These are phyloP conservation scores for Poa annua DNA, from an alignment of 176 grass and related monocot genomes.

Conservation along the genomic window DNA sequence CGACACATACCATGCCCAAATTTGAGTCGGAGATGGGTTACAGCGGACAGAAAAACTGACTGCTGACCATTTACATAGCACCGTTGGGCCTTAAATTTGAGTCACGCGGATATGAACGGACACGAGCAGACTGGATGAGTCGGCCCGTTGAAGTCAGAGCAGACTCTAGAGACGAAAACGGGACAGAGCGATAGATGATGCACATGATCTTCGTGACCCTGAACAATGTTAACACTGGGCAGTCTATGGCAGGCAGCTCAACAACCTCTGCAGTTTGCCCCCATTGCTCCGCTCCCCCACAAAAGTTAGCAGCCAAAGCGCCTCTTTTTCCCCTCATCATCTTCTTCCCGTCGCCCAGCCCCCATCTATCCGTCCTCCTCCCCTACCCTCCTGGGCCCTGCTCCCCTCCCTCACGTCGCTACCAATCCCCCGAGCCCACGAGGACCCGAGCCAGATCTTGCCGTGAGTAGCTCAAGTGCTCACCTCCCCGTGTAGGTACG, in stretches of 20 bases:
- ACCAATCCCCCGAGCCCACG: constrained; percentile 2
- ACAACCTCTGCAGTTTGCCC: constrained; percentile 7
- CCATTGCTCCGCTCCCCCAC: constrained; percentile 13
- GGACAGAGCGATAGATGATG: neutral
- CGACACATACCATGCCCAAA: too few species aligned
- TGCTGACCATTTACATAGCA: too few species aligned
- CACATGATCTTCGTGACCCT: neutral
- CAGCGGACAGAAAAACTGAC: too few species aligned
- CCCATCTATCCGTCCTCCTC: neutral
- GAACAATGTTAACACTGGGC: neutral
- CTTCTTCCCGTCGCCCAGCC: neutral
- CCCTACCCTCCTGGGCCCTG: constrained; percentile 8
- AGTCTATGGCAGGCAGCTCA: neutral
- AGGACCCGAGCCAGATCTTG: constrained; percentile 59
- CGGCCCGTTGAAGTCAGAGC: too few species aligned
- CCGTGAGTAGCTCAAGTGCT: constrained; percentile 21
- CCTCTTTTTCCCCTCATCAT: constrained; percentile 14
- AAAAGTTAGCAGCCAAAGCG: constrained; percentile 21
- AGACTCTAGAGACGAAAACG: too few species aligned
- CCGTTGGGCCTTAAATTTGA: too few species aligned
- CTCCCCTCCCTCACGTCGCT: neutral
- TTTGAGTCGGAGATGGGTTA: too few species aligned
- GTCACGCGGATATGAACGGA: too few species aligned
- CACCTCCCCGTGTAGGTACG: constrained; percentile 13
- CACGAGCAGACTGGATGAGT: too few species aligned